These are phyloP conservation scores for Macrolepiota dolichaula DNA, from an alignment of 768 basidiomycete species.

Conservation along the genomic window DNA sequence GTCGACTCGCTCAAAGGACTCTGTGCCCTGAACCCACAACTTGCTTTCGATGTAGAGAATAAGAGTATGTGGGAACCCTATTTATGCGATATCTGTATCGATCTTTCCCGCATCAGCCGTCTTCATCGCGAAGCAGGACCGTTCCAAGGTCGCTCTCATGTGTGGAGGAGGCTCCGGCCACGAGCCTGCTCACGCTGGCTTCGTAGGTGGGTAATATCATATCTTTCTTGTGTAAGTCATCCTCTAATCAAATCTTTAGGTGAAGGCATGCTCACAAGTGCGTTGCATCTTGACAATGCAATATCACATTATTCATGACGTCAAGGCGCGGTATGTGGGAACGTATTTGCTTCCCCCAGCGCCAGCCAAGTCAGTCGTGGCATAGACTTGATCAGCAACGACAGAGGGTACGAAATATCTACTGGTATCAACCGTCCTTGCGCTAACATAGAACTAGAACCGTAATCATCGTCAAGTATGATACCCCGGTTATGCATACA, in stretches of 20 bases:
- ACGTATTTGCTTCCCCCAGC: conserved; percentile 88
- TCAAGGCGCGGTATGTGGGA: conserved; percentile 77
- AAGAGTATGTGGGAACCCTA: conserved; percentile 49
- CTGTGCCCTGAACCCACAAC: conserved; percentile 63
- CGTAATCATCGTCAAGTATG: conserved; percentile 79
- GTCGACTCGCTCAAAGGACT: conserved; percentile 76
- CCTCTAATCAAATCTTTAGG: conserved; percentile 34
- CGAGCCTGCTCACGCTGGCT: conserved; percentile 87
- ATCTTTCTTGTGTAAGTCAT: background rate
- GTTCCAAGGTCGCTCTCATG: conserved; percentile 68
- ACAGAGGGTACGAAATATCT: conserved; percentile 55
- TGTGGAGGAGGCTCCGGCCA: conserved; percentile 89
- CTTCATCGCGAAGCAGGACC: conserved; percentile 53
- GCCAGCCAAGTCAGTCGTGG: conserved; percentile 79
- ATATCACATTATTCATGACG: background rate
- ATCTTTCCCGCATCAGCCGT: conserved; percentile 45
- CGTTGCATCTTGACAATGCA: background rate
- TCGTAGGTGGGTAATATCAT: conserved; percentile 62
- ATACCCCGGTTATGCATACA: conserved; percentile 1
- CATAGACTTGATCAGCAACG: conserved; percentile 71
- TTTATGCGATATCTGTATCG: conserved; percentile 9
- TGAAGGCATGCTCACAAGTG: conserved; percentile 75
- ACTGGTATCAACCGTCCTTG: background rate
- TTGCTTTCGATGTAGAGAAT: conserved; percentile 66
- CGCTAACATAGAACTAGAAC: conserved; percentile 41